These are phyloP conservation scores for Penicillium parvum DNA, from an alignment of 495 filamentous ascomycete genomes.

Conservation along the genomic window DNA sequence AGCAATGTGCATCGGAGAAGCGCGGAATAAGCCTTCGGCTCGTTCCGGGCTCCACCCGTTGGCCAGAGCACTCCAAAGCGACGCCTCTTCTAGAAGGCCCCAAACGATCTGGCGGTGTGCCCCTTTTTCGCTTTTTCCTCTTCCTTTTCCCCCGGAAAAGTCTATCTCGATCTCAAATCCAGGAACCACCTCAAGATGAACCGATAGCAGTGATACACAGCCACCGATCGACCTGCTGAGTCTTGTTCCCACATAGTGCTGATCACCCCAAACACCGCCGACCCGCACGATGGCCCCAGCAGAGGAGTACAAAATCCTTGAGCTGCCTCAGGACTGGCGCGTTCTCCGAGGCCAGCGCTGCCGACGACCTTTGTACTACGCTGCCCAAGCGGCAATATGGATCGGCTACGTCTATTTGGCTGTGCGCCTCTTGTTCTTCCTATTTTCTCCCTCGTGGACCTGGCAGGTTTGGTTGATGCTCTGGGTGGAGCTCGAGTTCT, in stretches of 20 bases:
- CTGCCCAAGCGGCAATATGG: conserved; percentile 24
- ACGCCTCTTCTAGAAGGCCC: neutral
- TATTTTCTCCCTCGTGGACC: conserved; percentile 7
- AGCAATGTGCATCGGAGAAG: neutral
- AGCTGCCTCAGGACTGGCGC: conserved; percentile 20
- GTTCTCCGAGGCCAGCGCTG: conserved; percentile 14
- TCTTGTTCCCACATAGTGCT: no score
- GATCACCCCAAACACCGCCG: neutral
- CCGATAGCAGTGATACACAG: no score
- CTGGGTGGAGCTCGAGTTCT: conserved; percentile 24
- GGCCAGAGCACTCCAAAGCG: neutral
- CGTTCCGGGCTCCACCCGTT: neutral
- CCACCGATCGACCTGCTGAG: no score
- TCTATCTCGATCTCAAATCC: neutral
- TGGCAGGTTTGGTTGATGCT: conserved; percentile 34
- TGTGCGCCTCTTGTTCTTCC: conserved; percentile 13
- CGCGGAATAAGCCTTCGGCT: neutral
- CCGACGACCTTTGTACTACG: conserved; percentile 18
- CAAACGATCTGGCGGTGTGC: neutral
- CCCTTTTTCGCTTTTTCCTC: no score
- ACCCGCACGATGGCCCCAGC: conserved; percentile 2
- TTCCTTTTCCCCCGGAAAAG: no score
- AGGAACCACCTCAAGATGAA: no score
- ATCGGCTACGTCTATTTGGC: conserved; percentile 20
- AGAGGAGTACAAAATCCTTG: conserved; percentile 16